phyloP scores from a whole-genome alignment of 179 eudicot species.

The Pouteria campechiana region DNA sequence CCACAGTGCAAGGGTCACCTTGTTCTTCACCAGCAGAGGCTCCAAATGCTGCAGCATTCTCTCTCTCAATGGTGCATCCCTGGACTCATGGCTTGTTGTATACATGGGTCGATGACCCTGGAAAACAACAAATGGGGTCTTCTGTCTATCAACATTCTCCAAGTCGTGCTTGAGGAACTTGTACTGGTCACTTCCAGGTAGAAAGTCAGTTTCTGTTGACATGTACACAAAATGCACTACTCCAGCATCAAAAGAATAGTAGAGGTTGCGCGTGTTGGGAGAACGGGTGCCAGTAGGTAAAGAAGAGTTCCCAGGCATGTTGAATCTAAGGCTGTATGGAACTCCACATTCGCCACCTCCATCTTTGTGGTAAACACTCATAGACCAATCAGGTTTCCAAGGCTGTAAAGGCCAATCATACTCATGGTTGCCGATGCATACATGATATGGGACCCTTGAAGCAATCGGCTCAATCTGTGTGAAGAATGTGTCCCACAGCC shows the following conservation, averaged over 20 bases:
- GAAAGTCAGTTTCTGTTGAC: conserved; percentile 89
- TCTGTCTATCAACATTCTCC: conserved; percentile 61
- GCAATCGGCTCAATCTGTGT: conserved; percentile 81
- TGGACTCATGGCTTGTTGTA: conserved; percentile 60
- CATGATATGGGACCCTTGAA: conserved; percentile 72
- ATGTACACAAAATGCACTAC: conserved; percentile 80
- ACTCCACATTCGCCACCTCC: conserved; percentile 99
- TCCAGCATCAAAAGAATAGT: conserved; percentile 70
- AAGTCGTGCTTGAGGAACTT: conserved; percentile 72
- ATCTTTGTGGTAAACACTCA: conserved; percentile 45
- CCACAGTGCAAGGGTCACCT: conserved; percentile 89
- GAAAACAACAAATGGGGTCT: conserved; percentile 84
- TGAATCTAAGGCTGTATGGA: conserved; percentile 81
- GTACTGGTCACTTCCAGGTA: conserved; percentile 64
- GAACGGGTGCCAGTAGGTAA: conserved; percentile 65
- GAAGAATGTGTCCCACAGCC: conserved; percentile 97
- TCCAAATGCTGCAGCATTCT: conserved; percentile 59
- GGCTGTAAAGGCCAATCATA: conserved; percentile 95
- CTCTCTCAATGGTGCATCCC: conserved; percentile 53
- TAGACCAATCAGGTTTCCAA: conserved; percentile 89
- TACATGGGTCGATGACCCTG: conserved; percentile 99
- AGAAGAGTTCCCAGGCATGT: conserved; percentile 95
- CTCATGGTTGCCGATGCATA: conserved; percentile 96
- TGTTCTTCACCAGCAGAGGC: conserved; percentile 71
- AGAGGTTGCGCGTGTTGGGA: conserved; percentile 77